These are phyloP conservation scores for Lasiodiplodia hormozganensis DNA, from an alignment of 2,329 filamentous ascomycete genomes.

Conservation along the genomic window DNA sequence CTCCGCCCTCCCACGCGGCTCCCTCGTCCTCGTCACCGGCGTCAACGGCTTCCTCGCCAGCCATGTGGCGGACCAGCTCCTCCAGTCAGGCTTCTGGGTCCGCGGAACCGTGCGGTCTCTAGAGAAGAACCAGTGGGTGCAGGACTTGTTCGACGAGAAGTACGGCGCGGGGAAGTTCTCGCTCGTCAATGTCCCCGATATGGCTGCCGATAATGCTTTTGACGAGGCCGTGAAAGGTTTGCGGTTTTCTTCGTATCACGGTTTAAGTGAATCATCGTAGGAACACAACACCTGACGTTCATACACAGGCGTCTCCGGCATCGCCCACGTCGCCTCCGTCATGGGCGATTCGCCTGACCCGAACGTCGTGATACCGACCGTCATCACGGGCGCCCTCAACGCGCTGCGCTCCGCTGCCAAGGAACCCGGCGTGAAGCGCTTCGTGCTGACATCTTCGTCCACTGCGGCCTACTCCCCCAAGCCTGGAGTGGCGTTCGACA, in stretches of 20 bases:
- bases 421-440: neutral
- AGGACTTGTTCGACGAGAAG: neutral
- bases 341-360: neutral
- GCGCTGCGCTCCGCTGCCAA: neutral
- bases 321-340: neutral
- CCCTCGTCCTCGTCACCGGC: slow-evolving; percentile 40
- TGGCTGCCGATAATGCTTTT: neutral
- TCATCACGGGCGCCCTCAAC: neutral
- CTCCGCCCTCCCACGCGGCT: too few relatives aligned
- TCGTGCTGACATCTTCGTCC: neutral
- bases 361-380: neutral
- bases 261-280: neutral
- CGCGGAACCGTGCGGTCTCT: slow-evolving; percentile 37
- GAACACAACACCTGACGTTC: neutral
- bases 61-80: slow-evolving; percentile 35
- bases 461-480: neutral
- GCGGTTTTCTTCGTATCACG: neutral
- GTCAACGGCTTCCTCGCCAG: slow-evolving; percentile 45
- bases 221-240: neutral
- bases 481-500: neutral
- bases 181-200: neutral
- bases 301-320: neutral
- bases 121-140: neutral
- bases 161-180: neutral
- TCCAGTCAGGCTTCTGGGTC: slow-evolving; percentile 38